A percentile compares a stretch with the other conserved stretches of the same genome.
Conservation (phyloP, 2,329 filamentous ascomycete genomes). For the Fusarium nurragi region DNA sequence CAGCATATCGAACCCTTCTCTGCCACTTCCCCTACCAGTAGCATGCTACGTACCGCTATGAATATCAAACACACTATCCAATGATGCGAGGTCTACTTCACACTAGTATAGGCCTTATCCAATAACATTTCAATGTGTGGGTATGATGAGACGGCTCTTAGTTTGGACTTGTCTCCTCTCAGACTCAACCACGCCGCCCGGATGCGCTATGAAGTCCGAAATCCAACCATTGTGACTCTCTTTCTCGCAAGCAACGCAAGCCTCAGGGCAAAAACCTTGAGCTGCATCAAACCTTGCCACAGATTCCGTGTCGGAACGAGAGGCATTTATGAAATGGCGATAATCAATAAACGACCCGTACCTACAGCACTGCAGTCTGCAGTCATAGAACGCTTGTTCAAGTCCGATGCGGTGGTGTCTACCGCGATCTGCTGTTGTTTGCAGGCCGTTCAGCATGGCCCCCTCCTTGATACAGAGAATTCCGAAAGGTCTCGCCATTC, state of each 20-base stretch:
- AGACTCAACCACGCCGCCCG: slow-evolving; percentile 6
- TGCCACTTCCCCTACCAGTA: slow-evolving; percentile 3
- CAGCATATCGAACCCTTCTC: slow-evolving; percentile 12
- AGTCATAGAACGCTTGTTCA: not conserved
- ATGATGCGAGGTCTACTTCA: slow-evolving; percentile 18
- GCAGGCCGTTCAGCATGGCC: slow-evolving; percentile 3
- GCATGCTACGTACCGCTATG: not conserved
- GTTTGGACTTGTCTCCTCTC: slow-evolving; percentile 29
- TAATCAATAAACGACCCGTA: not conserved
- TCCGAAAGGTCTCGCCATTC: slow-evolving; percentile 40
- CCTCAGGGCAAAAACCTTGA: slow-evolving; percentile 7
- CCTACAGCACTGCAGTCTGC: not conserved
- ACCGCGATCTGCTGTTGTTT: slow-evolving; percentile 5
- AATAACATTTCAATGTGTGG: slow-evolving; percentile 13
- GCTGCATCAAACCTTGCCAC: slow-evolving; percentile 10
- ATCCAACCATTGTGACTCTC: slow-evolving; percentile 16
- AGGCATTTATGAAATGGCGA: slow-evolving; percentile 16
- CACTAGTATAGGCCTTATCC: not conserved
- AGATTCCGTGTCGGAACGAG: slow-evolving; percentile 4
- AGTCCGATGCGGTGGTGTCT: slow-evolving; percentile 10
- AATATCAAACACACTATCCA: slow-evolving; percentile 4
- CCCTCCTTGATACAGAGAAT: slow-evolving; percentile 18
- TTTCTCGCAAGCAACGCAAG: not conserved
- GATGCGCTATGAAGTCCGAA: slow-evolving; percentile 7
- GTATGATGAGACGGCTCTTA: slow-evolving; percentile 26